Percentiles rank a stretch among this genome's conserved stretches.
phyloP scores from a whole-genome alignment of 2,329 filamentous ascomycete genomes.

The Scedosporium aurantiacum region DNA sequence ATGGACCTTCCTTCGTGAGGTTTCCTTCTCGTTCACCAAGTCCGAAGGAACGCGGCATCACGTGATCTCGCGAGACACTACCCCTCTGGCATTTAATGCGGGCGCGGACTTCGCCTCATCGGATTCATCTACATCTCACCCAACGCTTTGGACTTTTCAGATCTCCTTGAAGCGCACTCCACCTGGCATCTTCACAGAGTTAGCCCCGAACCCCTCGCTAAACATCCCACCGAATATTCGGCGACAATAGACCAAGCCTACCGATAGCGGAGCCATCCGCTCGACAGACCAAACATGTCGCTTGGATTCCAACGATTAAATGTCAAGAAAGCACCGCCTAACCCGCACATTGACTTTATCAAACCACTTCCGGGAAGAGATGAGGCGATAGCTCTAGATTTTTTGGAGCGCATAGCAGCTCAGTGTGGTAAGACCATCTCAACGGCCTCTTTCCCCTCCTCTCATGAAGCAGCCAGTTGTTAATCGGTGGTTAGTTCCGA shows the following conservation, averaged over 20 bases:
- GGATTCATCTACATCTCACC: neutral
- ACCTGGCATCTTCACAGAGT: neutral
- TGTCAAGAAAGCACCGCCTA: slow-evolving; percentile 61
- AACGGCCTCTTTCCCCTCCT: neutral
- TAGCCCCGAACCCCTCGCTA: neutral
- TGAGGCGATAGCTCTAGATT: slow-evolving; percentile 53
- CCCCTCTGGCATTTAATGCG: neutral
- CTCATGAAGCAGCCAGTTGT: neutral
- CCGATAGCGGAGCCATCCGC: neutral
- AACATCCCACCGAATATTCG: neutral
- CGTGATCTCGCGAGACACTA: slow-evolving; percentile 4
- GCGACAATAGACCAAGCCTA: neutral
- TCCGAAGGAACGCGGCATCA: neutral
- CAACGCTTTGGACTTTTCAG: neutral
- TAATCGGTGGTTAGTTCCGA: slow-evolving; percentile 36
- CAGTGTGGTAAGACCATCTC: slow-evolving; percentile 49
- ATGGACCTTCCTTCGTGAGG: too few species aligned
- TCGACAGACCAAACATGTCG: slow-evolving; percentile 45
- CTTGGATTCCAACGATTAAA: slow-evolving; percentile 72
- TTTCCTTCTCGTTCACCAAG: too few species aligned
- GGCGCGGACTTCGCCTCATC: neutral
- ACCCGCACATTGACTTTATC: slow-evolving; percentile 73
- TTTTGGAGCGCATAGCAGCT: slow-evolving; percentile 66
- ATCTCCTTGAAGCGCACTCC: too few species aligned
- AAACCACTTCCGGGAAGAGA: slow-evolving; percentile 60